Evolutionary conservation across 73 alveolate genomes (phyloP).

Genomic region (Effrenium voratum): DNA sequence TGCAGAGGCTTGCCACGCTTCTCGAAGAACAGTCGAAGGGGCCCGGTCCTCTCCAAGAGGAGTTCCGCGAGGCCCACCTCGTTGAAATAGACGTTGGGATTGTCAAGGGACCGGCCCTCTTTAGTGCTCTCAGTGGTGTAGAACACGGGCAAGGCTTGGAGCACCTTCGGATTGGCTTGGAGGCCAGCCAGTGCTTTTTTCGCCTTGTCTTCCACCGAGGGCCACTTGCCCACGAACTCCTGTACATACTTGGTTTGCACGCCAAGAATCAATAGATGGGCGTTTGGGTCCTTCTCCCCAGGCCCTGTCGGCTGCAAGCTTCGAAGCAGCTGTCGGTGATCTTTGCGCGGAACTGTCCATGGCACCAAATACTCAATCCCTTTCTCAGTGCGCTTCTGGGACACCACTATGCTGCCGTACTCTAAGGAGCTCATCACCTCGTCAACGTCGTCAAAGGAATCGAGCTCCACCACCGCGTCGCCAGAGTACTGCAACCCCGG

Average conservation of each 20-base stretch:
- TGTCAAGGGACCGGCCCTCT: neutral
- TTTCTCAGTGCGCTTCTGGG: neutral
- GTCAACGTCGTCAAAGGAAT: neutral
- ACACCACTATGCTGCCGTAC: too few species aligned
- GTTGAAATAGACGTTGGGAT: neutral
- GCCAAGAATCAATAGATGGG: neutral
- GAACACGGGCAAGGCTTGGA: constrained; percentile 2
- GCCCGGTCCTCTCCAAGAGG: neutral
- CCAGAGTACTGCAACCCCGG: neutral
- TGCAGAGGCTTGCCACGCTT: neutral
- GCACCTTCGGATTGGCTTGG: neutral
- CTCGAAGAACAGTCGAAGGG: constrained; percentile 8
- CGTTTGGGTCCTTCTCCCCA: neutral
- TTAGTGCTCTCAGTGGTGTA: neutral
- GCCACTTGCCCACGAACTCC: neutral
- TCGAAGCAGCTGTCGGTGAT: neutral
- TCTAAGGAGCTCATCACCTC: neutral
- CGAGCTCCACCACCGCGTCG: neutral
- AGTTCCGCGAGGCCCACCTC: neutral
- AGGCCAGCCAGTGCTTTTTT: neutral
- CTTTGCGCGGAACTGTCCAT: neutral
- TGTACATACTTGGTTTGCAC: neutral
- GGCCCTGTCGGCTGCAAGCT: too few species aligned
- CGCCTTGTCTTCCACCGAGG: neutral
- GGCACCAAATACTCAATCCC: neutral